A percentile compares a stretch with the other conserved stretches of the same genome.
Evolutionary conservation across 495 filamentous ascomycete genomes (phyloP).

Genomic region (Neurospora sp.): DNA sequence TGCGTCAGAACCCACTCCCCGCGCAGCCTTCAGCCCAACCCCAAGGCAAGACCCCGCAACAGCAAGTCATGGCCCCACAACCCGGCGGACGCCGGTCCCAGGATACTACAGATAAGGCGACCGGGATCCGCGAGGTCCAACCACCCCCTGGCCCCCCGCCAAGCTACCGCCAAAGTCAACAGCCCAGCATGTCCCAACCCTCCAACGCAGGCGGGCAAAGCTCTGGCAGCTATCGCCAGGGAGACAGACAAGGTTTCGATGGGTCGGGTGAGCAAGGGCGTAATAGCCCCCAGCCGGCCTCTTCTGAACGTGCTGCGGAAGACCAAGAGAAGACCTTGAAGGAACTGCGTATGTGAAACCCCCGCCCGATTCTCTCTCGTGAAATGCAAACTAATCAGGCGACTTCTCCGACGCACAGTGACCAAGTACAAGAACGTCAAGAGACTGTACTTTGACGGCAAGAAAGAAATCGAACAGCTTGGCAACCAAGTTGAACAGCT

Average conservation of each 20-base stretch:
- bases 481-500: constrained; percentile 85
- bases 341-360: constrained; percentile 50
- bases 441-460: constrained; percentile 91
- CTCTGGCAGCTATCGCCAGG: constrained; percentile 28
- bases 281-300: constrained; percentile 50
- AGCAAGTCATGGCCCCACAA: constrained; percentile 40
- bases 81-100: constrained; percentile 36
- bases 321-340: constrained; percentile 48
- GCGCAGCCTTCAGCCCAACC: constrained; percentile 10
- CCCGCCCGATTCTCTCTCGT: background rate
- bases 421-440: constrained; percentile 98
- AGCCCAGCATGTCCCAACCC: constrained; percentile 32
- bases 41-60: constrained; percentile 21
- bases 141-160: constrained; percentile 37
- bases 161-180: constrained; percentile 39
- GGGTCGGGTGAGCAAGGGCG: constrained; percentile 37
- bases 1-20: constrained; percentile 16
- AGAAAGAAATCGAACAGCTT: constrained; percentile 77
- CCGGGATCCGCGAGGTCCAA: constrained; percentile 28
- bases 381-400: constrained; percentile 3
- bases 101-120: constrained; percentile 27
- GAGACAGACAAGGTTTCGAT: constrained; percentile 30
- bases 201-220: constrained; percentile 22
- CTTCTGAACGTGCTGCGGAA: constrained; percentile 40
- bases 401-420: constrained; percentile 39